Evolutionary conservation across 306 rosid genomes (phyloP), one percentile per base, ranked within the genome.

Genomic region (Morella rubra): DNA sequence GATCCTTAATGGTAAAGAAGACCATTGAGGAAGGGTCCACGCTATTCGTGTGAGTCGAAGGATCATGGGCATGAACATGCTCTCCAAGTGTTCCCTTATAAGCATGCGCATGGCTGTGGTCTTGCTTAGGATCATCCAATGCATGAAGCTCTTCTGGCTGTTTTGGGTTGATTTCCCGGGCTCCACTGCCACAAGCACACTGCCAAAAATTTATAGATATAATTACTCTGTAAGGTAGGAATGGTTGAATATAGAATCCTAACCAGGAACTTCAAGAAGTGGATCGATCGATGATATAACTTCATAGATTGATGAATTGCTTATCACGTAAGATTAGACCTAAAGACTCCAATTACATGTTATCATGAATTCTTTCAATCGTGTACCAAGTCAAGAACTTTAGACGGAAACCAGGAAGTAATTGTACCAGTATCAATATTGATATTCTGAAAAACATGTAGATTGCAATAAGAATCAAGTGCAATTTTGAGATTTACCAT

Each of bases 1-100:
- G 73, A 74, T 93, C 94, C 18, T 84, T 73, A 4, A 85, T n/a
- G 49, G 93, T 89, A 77, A 93, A 87, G 84, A 93, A 93, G 62
- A 90, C 80, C 88, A 69, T 93, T 8, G 76, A 6, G 15, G 83
- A 77, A 81, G 91, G 87, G 27, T 90, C 91, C 65, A 80, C 65
- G 24, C 84, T 82, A 76, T 73, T 54, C 83, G 67, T 77, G 61
- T 83, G 86, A 11, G 81, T 14, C 37, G 73, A 32, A 16, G 2
- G 27, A 60, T n/a, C n/a, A n/a, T 81, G 89, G 51, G 3, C 20
- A 73, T 77, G 69, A 44, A 13, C 40, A 8, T 68, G 81, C 9
- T 49, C 65, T 54, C 14, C 58, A 15, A 73, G 80, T 37, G 32
- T 20, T 67, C 54, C 50, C 52, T 80, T 51, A 52, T 72, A 64